phyloP scores from a whole-genome alignment of 352 stramenopile species.

The Globisporangium uncinulatum region DNA sequence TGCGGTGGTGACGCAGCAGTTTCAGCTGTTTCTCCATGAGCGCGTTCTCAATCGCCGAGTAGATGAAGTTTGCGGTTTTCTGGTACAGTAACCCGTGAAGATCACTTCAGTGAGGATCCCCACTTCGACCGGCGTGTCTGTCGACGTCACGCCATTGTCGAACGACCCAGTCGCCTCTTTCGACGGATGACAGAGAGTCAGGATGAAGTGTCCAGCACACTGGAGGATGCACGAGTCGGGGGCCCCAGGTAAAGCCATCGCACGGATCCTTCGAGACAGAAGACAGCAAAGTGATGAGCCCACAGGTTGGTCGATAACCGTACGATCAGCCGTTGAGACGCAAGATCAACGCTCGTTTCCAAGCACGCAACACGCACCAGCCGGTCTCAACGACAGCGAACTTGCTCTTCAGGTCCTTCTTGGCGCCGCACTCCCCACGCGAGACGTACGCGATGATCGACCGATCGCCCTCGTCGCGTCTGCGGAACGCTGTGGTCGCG shows the following conservation, averaged over 20 bases:
- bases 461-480: neutral
- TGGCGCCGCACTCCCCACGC: constrained; percentile 26
- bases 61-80: constrained; percentile 18
- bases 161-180: neutral
- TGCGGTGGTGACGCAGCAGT: too few species aligned
- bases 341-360: too few species aligned
- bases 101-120: constrained; percentile 31
- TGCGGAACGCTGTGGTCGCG: constrained; percentile 11
- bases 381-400: constrained; percentile 36
- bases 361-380: constrained; percentile 18
- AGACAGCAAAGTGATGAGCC: neutral
- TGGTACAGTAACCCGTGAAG: constrained; percentile 19
- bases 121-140: constrained; percentile 10
- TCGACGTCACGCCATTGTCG: neutral
- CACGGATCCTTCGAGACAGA: constrained; percentile 2
- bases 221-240: neutral
- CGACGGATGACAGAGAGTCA: neutral
- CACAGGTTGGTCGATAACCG: too few species aligned
- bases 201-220: neutral
- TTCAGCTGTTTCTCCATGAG: constrained; percentile 36
- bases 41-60: constrained; percentile 27
- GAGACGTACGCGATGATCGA: constrained; percentile 26
- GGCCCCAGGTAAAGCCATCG: neutral
- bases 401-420: constrained; percentile 19
- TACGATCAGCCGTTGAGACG: too few species aligned